Evolutionary conservation across 805 yeast species (phyloP), one percentile per base, ranked within the genome.

Genomic region (Metschnikowia baotianmanensis): DNA sequence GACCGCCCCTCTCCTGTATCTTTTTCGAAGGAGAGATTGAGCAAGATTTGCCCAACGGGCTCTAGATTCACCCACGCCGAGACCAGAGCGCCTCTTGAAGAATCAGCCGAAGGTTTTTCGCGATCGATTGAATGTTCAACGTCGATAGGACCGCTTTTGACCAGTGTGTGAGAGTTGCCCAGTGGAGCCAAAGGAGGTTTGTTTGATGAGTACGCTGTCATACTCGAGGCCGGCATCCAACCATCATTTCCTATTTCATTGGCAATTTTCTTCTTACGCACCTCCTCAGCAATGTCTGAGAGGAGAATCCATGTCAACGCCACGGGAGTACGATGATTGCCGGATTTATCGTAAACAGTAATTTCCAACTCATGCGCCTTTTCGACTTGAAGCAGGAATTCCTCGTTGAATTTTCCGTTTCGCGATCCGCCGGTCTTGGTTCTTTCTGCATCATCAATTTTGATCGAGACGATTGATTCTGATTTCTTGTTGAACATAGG

Each of bases 331-430:
- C 74, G 67, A 36, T 71, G 76, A 43, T 72, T 78, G 27, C 86
- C 86, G 10, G 75, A 69, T 52, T 82, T 83, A 60, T 93, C 99
- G 61, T 83, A 89, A 4, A 93, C 87, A 2, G 90, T 78, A 43
- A 93, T 71, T 55, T 90, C 96, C 31, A 90, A 74, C 65, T 93
- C 99, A 57, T 91, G 87, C 20, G 96, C 96, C 59, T 83, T 87
- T 45, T 86, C 96, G 30, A 93, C 85, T 27, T 79, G 80, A 42
- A 93, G 76, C 38, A 77, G 77, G 58, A 89, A 88, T 30, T 80
- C 83, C 58, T 93, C 99, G 57, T 77, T 74, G 86, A 95, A 86
- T 51, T 82, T 78, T 46, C 86, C 96, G 50, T 69, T 80, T 49
- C 95, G 76, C 5, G 91, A 76, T 12, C 80, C 75, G 55, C 78